Percentiles rank a stretch among this genome's conserved stretches.
Conservation (phyloP, 2,329 filamentous ascomycete species). For the Parafenestella ontariensis region DNA sequence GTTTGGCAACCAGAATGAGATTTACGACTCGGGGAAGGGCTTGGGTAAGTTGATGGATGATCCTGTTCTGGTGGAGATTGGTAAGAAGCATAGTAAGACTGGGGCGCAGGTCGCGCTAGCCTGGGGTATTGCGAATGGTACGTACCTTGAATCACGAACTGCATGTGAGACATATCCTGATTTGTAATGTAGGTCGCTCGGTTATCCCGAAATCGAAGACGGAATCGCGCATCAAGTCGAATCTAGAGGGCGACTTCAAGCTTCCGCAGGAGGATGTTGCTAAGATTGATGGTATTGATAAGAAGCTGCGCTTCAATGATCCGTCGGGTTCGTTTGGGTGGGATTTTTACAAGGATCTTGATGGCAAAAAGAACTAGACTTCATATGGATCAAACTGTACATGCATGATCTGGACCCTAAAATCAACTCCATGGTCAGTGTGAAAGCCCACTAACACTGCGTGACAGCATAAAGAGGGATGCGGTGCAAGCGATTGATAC, state of each 20-base stretch:
- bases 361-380: slow-evolving; percentile 52
- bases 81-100: slow-evolving; percentile 70
- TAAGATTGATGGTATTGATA: slow-evolving; percentile 65
- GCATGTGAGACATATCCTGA: not conserved
- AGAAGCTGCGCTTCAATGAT: slow-evolving; percentile 69
- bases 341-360: slow-evolving; percentile 65
- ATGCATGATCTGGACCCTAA: no score
- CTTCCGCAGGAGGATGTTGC: slow-evolving; percentile 74
- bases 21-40: slow-evolving; percentile 39
- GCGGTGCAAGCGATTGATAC: no score
- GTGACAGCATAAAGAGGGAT: no score
- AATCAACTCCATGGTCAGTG: no score
- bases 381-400: no score
- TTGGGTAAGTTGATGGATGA: slow-evolving; percentile 53
- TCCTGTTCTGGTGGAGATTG: slow-evolving; percentile 70
- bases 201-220: slow-evolving; percentile 48
- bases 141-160: not conserved
- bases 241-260: slow-evolving; percentile 68
- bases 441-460: no score
- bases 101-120: slow-evolving; percentile 84
- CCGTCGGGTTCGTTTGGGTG: slow-evolving; percentile 63
- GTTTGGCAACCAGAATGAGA: slow-evolving; percentile 44
- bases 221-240: slow-evolving; percentile 36
- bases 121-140: slow-evolving; percentile 76
- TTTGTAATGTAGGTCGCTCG: slow-evolving; percentile 17